Conservation (phyloP, 371 early-diverging fungal species). For the Rhizopus stolonifer region DNA sequence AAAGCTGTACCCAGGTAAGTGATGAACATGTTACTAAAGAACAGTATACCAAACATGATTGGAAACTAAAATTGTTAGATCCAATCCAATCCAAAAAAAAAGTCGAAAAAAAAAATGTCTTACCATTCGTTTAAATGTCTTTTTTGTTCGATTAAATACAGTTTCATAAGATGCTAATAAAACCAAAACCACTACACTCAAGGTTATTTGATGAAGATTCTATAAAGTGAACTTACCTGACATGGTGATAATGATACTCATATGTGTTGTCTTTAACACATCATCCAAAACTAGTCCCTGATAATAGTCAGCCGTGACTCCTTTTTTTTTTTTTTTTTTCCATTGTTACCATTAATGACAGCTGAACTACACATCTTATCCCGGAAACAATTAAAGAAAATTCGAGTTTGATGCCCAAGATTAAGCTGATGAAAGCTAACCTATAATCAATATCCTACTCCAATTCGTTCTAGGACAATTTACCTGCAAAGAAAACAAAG, state of each 20-base stretch:
- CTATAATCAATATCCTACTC: no score
- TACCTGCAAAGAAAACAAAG: constrained; percentile 44
- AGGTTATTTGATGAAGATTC: not conserved
- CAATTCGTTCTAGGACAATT: no score
- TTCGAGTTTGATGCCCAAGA: constrained; percentile 40
- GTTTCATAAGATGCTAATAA: constrained; percentile 44
- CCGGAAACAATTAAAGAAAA: constrained; percentile 37
- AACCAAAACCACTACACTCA: constrained; percentile 37
- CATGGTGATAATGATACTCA: constrained; percentile 34
- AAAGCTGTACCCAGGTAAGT: constrained; percentile 58
- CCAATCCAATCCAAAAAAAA: no score
- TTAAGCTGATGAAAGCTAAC: constrained; percentile 35
- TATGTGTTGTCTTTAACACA: constrained; percentile 36
- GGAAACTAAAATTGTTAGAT: constrained; percentile 35
- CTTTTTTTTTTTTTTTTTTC: not conserved
- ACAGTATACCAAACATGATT: constrained; percentile 45
- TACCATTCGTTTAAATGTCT: constrained; percentile 46
- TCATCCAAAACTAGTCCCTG: constrained; percentile 47
- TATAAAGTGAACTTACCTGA: constrained; percentile 27
- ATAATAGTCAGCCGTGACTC: not conserved
- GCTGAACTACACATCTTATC: constrained; percentile 44
- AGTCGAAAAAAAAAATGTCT: not conserved
- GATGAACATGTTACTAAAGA: constrained; percentile 49
- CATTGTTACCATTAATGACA: constrained; percentile 51
- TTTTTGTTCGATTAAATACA: constrained; percentile 42